Evolutionary conservation across 345 rosid species (phyloP), one percentile per base, ranked within the genome.

Genomic region (Microcos paniculata): DNA sequence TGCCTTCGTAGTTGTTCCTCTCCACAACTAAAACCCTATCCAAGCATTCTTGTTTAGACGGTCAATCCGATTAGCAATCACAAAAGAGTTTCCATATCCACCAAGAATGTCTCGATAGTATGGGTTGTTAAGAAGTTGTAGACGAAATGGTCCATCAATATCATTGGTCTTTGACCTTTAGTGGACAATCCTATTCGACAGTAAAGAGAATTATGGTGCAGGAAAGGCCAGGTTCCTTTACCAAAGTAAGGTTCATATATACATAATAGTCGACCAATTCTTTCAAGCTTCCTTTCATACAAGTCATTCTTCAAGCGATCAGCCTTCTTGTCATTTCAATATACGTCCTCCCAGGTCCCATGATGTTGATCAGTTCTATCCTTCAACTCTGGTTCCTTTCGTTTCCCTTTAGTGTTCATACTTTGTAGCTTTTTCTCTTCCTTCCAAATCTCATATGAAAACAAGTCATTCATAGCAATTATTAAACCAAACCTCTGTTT

Each of bases 11-110:
- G 99, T 97, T 10, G 99, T 93, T 65, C 90, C 97, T 71, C 95
- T 92, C 99, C 99, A 96, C 23, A 92, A 96, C 69, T 96, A 98
- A 83, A 96, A 96, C 63, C 99, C 99, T 74, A 96, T 96, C 99
- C 99, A 96, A 65, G 97, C 80, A 85, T 94, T 96, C 85, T 88
- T 91, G 87, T 93, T 98, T 38, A 94, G 58, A 8, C 87, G 91
- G 80, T 96, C 99, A 81, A 91, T 76, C 79, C 91, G 87, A 80
- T 87, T 90, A 77, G 98, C 88, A 82, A 96, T 86, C 63, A 97
- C 90, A 51, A 96, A 96, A 78, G 87, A 88, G 16, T 97, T 98
- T 56, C 98, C 99, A 82, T 84, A 93, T 80, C 91, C 98, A 79
- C 98, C 94, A 64, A 96, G 93, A 33, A 73, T 79, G 75, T 92